Evolutionary conservation across 257 asterid genomes (phyloP).

Genomic region (Primulina huaijiensis): DNA sequence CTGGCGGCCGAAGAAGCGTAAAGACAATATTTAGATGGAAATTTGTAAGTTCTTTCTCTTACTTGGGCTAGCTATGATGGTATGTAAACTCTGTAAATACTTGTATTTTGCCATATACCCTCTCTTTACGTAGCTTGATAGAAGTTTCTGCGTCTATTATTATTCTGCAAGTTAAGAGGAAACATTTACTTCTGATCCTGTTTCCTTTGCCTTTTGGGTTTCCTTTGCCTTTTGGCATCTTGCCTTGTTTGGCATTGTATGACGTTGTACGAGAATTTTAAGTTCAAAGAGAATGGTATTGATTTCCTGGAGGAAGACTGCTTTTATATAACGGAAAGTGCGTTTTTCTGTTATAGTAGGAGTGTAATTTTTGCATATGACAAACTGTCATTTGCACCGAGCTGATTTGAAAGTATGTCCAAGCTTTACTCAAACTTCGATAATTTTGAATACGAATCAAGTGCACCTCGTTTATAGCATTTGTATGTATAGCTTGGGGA

Average conservation of each 20-base stretch:
- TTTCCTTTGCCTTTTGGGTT: not conserved
- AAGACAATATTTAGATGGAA: not conserved
- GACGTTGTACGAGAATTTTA: not conserved
- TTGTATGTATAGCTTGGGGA: too few relatives aligned
- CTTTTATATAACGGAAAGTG: not conserved
- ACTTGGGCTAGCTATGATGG: not conserved
- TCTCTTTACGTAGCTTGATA: not conserved
- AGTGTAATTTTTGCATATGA: not conserved
- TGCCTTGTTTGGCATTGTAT: not conserved
- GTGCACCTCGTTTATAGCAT: too few relatives aligned
- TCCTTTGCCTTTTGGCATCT: not conserved
- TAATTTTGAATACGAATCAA: not conserved
- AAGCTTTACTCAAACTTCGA: not conserved
- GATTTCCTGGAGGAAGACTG: not conserved
- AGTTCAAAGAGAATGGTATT: not conserved
- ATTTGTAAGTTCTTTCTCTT: too few relatives aligned
- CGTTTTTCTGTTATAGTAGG: not conserved
- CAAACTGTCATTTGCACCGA: not conserved
- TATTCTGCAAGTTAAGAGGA: not conserved
- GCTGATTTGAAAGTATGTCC: not conserved
- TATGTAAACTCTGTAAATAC: not conserved
- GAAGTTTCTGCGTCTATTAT: not conserved
- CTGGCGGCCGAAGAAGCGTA: conserved; percentile 48
- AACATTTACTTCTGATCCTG: not conserved
- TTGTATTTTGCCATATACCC: not conserved